Base-by-base conservation (phyloP, 179 eudicot species). In the Drosera spatulata region DNA sequence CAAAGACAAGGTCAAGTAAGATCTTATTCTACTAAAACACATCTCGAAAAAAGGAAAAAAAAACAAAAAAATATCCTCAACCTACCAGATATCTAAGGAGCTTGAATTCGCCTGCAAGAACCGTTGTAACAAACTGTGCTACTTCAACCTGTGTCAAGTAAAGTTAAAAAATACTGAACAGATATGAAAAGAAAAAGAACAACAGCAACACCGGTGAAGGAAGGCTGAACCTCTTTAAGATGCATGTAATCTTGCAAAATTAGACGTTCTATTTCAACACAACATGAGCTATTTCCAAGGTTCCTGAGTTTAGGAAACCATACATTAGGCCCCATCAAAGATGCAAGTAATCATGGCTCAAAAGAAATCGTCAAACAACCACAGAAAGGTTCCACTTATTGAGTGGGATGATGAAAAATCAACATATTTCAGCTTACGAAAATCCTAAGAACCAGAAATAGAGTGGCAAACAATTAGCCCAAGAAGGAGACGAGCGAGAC, bases 371-470 rank as follows among this genome's bases (percentile, higher is more conserved):
- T 4, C 12, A 3, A 41, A 74, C 15, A 58, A 80, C 88, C 72
- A 80, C 15, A 83, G 71, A 76, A 83, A 80, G 62, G 73, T 57
- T 14, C 88, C 88, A 50, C 78, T 80, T 47, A 83, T 60, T 10
- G 85, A 71, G 65, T 73, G 77, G 67, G 83, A 80, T 4, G 75
- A 73, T 60, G 88, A 73, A 76, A 83, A 74, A 73, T 83, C 88
- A 59, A 73, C 73, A 66, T 50, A 64, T 47, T 76, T 83, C 70
- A 83, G 68, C 41, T 64, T 67, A 13, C 73, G 78, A 22, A 83
- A 80, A 39, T 85, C 88, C 88, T 83, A 22, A 22, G 33, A 22
- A 22, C 1, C 33, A 22, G 1, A 64, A 72, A 2, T 43, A 44
- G 41, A 58, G 50, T 45, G 44, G 12, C 51, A 37, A 57, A 3